These are phyloP conservation scores for Ensete glaucum DNA, from an alignment of 176 grass and related monocot genomes.

Conservation along the genomic window DNA sequence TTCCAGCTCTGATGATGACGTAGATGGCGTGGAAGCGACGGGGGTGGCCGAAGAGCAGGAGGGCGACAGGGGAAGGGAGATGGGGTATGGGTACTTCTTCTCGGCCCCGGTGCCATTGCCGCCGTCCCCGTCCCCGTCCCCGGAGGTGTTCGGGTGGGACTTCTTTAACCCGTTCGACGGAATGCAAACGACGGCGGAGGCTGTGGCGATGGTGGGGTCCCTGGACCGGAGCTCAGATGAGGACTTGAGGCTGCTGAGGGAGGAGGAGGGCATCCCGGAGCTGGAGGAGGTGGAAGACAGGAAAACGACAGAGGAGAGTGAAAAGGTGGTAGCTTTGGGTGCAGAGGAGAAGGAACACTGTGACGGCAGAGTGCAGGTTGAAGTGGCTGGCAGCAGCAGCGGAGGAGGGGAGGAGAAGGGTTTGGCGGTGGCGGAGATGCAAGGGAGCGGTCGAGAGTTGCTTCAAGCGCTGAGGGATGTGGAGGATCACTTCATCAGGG, in stretches of 20 bases:
- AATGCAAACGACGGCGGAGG: conserved; percentile 27
- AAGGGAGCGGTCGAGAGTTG: conserved; percentile 44
- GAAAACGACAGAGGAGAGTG: not conserved
- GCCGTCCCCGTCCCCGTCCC: conserved; percentile 27
- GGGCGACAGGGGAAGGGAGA: conserved; percentile 24
- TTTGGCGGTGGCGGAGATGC: conserved; percentile 35
- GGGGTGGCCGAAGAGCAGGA: conserved; percentile 9
- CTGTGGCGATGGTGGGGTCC: conserved; percentile 12
- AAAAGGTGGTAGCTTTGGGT: conserved; percentile 17
- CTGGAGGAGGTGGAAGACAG: conserved; percentile 53
- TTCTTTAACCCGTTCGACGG: conserved; percentile 97
- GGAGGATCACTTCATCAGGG: conserved; percentile 67
- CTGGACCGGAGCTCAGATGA: conserved; percentile 32
- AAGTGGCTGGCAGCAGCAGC: not conserved
- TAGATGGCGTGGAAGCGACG: not conserved
- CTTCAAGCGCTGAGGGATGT: conserved; percentile 73
- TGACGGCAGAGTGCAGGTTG: not conserved
- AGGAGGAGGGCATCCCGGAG: conserved; percentile 87
- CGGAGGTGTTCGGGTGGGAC: conserved; percentile 57
- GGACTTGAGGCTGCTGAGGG: conserved; percentile 68
- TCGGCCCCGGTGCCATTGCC: conserved; percentile 29
- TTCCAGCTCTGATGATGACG: not conserved
- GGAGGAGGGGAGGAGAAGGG: conserved; percentile 30
- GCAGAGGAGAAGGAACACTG: conserved; percentile 25
- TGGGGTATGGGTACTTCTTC: conserved; percentile 71